Evolutionary conservation across 495 filamentous ascomycete species (phyloP).

Genomic region (Xylaria telfairii): DNA sequence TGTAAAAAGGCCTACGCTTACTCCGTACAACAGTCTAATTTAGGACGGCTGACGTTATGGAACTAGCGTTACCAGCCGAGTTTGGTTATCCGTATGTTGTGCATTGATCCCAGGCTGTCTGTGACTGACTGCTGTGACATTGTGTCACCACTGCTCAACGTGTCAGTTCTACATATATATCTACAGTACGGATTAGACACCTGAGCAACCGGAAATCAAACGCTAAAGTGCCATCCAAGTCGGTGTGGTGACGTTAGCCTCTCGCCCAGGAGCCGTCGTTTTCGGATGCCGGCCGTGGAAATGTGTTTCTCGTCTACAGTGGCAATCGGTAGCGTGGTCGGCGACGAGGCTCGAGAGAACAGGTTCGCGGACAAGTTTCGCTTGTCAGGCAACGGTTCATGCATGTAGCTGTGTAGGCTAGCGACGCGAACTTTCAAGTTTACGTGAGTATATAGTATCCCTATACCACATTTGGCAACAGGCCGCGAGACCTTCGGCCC

Average conservation of each 20-base stretch:
- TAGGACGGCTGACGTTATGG: neutral
- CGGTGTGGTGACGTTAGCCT: neutral
- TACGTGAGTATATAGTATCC: neutral
- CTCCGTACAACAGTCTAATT: no score
- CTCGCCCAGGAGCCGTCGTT: neutral
- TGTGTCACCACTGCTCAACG: no score
- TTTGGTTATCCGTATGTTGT: neutral
- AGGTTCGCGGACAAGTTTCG: neutral
- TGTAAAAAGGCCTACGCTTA: neutral
- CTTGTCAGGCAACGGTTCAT: neutral
- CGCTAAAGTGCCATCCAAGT: neutral
- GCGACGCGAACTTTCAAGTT: neutral
- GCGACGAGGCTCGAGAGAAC: conserved; percentile 12
- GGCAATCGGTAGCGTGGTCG: conserved; percentile 4
- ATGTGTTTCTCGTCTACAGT: conserved; percentile 3
- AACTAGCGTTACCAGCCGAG: neutral
- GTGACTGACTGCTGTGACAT: no score
- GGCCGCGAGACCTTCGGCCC: conserved; percentile 12
- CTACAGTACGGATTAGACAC: no score
- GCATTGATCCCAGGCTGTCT: neutral
- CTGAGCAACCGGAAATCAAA: neutral
- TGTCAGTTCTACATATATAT: no score
- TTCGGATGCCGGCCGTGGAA: neutral
- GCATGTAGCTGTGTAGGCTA: conserved; percentile 5
- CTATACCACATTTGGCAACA: conserved; percentile 16